Evolutionary conservation across 305 asterid species (phyloP).

Genomic region (Coffea humblotiana): DNA sequence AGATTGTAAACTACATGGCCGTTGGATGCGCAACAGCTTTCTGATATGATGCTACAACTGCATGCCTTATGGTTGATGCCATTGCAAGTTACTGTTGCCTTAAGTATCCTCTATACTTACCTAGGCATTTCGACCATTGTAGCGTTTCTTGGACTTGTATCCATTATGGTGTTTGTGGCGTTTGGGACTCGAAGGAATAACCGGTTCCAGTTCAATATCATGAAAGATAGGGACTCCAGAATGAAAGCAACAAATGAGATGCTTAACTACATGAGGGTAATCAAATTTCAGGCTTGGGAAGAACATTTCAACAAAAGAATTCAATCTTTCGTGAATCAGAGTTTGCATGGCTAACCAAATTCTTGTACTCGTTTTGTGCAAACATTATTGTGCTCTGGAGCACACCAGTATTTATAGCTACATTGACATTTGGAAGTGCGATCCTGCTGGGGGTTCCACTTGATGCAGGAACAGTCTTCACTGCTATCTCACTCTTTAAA

Average conservation of each 20-base stretch:
- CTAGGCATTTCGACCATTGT: conserved; percentile 44
- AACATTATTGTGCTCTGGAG: conserved; percentile 54
- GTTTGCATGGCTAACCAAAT: conserved; percentile 54
- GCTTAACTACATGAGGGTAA: conserved; percentile 58
- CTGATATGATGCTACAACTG: conserved; percentile 53
- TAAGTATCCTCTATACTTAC: conserved; percentile 41
- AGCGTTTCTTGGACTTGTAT: conserved; percentile 35
- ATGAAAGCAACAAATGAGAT: conserved; percentile 59
- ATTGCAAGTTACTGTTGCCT: conserved; percentile 47
- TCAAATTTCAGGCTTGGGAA: conserved; percentile 82
- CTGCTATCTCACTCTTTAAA: conserved; percentile 53
- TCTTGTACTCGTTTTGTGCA: conserved; percentile 31
- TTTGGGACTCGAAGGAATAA: conserved; percentile 38
- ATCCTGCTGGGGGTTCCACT: conserved; percentile 31
- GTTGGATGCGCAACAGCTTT: conserved; percentile 67
- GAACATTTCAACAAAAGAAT: conserved; percentile 53
- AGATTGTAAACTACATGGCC: conserved; percentile 74
- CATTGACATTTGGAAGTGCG: conserved; percentile 49
- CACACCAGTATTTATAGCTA: conserved; percentile 37
- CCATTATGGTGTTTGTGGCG: conserved; percentile 21
- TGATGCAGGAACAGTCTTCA: conserved; percentile 56
- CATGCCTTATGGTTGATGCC: conserved; percentile 72
- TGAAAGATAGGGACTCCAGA: conserved; percentile 56
- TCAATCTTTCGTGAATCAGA: conserved; percentile 41
- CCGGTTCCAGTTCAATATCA: conserved; percentile 42